phyloP scores from a whole-genome alignment of 2,329 filamentous ascomycete genomes.

The Claviceps sp. region DNA sequence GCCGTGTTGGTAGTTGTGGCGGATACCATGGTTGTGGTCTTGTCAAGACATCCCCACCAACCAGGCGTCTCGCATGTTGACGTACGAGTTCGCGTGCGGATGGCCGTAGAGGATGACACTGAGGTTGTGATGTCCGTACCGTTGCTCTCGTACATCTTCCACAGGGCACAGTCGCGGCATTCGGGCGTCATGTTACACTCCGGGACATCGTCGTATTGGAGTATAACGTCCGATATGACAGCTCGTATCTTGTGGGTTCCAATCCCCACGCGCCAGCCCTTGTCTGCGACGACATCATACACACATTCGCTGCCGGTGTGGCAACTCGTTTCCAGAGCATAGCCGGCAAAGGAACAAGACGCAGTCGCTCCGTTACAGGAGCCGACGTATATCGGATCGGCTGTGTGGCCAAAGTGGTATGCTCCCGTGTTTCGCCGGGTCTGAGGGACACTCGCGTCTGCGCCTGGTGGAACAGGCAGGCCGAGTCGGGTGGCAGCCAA shows the following conservation, averaged over 20 bases:
- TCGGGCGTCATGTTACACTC: constrained; percentile 61
- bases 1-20: constrained; percentile 23
- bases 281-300: constrained; percentile 84
- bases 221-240: constrained; percentile 78
- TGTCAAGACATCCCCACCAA: constrained; percentile 75
- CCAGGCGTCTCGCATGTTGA: constrained; percentile 83
- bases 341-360: constrained; percentile 80
- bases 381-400: constrained; percentile 89
- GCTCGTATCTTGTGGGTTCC: constrained; percentile 81
- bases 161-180: constrained; percentile 80
- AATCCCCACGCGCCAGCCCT: constrained; percentile 83
- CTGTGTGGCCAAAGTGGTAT: constrained; percentile 89
- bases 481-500: constrained; percentile 74
- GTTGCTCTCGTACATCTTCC: constrained; percentile 94
- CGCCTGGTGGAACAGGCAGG: constrained; percentile 69
- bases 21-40: constrained; percentile 38
- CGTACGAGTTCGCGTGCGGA: constrained; percentile 62
- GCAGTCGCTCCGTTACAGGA: constrained; percentile 84
- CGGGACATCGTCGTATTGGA: constrained; percentile 70
- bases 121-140: constrained; percentile 64
- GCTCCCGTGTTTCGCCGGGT: constrained; percentile 59
- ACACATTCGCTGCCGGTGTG: constrained; percentile 79
- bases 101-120: constrained; percentile 37
- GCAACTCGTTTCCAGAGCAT: constrained; percentile 86
- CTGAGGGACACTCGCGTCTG: constrained; percentile 58